Evolutionary conservation across 1,139 yeast genomes (phyloP), one percentile per base, ranked within the genome.

Genomic region (Sugiyamaella paludigena): DNA sequence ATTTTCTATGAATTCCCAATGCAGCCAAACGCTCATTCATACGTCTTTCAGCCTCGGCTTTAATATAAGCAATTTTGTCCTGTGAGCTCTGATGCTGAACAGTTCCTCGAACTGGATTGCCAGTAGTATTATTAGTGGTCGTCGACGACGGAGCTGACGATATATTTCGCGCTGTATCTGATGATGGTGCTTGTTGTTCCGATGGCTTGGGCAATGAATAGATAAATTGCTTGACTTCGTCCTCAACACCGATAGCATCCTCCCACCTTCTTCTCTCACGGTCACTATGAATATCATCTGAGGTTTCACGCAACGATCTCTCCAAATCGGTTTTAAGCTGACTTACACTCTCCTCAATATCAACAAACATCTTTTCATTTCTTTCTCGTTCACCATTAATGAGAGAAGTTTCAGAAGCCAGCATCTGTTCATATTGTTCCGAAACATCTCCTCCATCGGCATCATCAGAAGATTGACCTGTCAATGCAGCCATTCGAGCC

Each of bases 1-100:
- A 51, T 35, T 67, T 66, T 56, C 84, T 74, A 29, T 78, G 72
- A 47, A 87, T 80, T 1, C 97, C 97, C 51, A 91, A 76, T 56
- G 85, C 86, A 1, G 96, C 96, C 63, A 89, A 75, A 59, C 94
- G 76, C 61, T 89, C 97, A 55, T 82, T 84, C 95, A 91, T 89
- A 62, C 88, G 79, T 67, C 84, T 81, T 59, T 86, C 87, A 0
- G 98, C 98, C 61, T 87, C 95, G 10, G 92, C 96, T 64, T 87
- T 88, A 52, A 89, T 84, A 58, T 83, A 82, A 6, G 91, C 91
- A 7, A 94, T 79, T 57, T 96, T 77, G 50, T 87, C 39, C 16
- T 40, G 37, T 35, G 45, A 40, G 7, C 44, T 42, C 12, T 47
- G 40, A 8, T 48, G 31, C 9, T 36, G 37, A 26, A 50, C 42